These are phyloP conservation scores for Caulochytrium protostelioides DNA, from an alignment of 371 early-diverging fungal genomes.

Conservation along the genomic window DNA sequence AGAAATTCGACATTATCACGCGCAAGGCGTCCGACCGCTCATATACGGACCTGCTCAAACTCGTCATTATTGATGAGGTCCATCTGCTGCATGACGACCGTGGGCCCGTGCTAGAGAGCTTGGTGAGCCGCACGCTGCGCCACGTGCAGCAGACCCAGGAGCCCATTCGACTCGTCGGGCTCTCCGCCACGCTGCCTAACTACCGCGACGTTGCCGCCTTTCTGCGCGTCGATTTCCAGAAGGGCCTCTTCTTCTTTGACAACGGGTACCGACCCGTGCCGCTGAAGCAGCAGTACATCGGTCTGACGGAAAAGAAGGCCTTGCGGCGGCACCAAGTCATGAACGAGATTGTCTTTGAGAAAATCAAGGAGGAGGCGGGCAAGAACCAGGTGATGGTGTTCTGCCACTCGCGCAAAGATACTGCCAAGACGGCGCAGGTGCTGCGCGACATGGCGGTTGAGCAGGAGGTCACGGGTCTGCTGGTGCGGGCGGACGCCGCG, in stretches of 20 bases:
- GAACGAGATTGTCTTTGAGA: slow-evolving; percentile 87
- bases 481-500: slow-evolving; percentile 52
- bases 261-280: slow-evolving; percentile 83
- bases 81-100: slow-evolving; percentile 97
- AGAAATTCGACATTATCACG: slow-evolving; percentile 99
- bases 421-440: slow-evolving; percentile 76
- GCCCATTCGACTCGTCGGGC: slow-evolving; percentile 82
- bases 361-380: slow-evolving; percentile 69
- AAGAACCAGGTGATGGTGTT: slow-evolving; percentile 91
- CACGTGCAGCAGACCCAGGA: slow-evolving; percentile 74
- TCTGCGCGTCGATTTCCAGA: slow-evolving; percentile 60
- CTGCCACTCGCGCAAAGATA: slow-evolving; percentile 93
- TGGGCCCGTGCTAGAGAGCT: slow-evolving; percentile 93
- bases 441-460: slow-evolving; percentile 77
- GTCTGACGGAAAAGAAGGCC: slow-evolving; percentile 85
- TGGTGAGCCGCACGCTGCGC: slow-evolving; percentile 84
- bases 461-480: slow-evolving; percentile 53
- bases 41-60: slow-evolving; percentile 69
- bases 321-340: slow-evolving; percentile 79
- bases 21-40: slow-evolving; percentile 84
- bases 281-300: slow-evolving; percentile 81
- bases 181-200: slow-evolving; percentile 98
- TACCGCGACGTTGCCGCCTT: slow-evolving; percentile 92
- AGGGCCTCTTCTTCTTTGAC: slow-evolving; percentile 85
- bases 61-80: slow-evolving; percentile 98